A percentile compares a stretch with the other conserved stretches of the same genome.
Evolutionary conservation across 345 rosid species (phyloP).

Genomic region (Aurinia saxatilis): DNA sequence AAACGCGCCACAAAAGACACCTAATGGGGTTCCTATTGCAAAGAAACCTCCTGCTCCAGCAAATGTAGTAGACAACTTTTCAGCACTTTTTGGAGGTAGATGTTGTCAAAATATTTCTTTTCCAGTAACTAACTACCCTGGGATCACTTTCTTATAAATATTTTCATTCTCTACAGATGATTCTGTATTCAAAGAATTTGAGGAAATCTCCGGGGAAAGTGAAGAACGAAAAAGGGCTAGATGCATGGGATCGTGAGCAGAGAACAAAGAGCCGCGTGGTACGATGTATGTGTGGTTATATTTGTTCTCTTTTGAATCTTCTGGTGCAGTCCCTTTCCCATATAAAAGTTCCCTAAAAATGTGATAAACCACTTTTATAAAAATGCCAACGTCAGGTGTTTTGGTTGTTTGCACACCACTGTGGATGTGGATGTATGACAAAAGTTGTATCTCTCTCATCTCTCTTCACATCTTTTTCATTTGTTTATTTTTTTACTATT

Average conservation of each 20-base stretch:
- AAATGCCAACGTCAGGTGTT: not conserved
- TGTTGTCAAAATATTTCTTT: not conserved
- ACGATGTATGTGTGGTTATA: slow-evolving; percentile 44
- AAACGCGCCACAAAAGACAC: slow-evolving; percentile 30
- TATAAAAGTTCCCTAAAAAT: not conserved
- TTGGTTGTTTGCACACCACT: not conserved
- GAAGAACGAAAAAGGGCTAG: slow-evolving; percentile 82
- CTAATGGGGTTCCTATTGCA: slow-evolving; percentile 37
- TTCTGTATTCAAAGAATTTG: slow-evolving; percentile 51
- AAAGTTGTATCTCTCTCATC: too few species aligned
- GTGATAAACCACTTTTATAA: not conserved
- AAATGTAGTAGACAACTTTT: slow-evolving; percentile 54
- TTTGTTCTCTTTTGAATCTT: slow-evolving; percentile 9
- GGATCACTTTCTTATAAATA: not conserved
- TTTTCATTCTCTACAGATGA: slow-evolving; percentile 36
- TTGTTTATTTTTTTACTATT: too few species aligned
- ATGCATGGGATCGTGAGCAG: slow-evolving; percentile 64
- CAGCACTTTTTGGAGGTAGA: slow-evolving; percentile 70
- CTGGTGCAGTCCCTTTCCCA: not conserved
- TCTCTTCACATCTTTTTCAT: too few species aligned
- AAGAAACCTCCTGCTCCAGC: slow-evolving; percentile 59
- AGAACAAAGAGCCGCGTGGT: slow-evolving; percentile 76
- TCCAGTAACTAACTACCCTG: not conserved
- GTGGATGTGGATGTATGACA: too few species aligned
- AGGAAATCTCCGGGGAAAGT: slow-evolving; percentile 79